A percentile compares a stretch with the other conserved stretches of the same genome.
Conservation (phyloP, 768 basidiomycete genomes). For the Lanmaoa rubissima region DNA sequence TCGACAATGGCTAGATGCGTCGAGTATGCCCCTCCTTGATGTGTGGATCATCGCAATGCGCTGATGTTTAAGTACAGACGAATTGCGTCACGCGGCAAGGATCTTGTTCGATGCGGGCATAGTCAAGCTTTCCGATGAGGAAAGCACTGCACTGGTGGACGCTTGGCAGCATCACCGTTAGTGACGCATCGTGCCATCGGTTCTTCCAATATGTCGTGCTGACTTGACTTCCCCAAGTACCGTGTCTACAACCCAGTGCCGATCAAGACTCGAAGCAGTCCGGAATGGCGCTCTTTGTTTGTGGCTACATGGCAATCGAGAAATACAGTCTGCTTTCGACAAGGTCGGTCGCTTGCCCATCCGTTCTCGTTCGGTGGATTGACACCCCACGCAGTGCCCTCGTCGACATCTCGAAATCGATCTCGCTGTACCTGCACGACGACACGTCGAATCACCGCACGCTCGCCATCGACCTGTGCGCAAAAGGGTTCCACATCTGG, state of each 20-base stretch:
- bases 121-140: constrained; percentile 63
- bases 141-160: constrained; percentile 56
- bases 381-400: constrained; percentile 52
- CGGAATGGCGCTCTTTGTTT: constrained; percentile 73
- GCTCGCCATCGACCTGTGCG: constrained; percentile 85
- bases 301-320: constrained; percentile 80
- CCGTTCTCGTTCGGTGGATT: neutral
- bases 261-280: constrained; percentile 57
- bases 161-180: constrained; percentile 64
- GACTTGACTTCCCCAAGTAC: constrained; percentile 42
- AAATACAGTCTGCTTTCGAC: constrained; percentile 74
- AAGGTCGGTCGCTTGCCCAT: constrained; percentile 42
- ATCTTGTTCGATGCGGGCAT: constrained; percentile 77
- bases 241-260: constrained; percentile 56
- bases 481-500: constrained; percentile 91
- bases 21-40: constrained; percentile 45
- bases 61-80: constrained; percentile 42
- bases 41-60: neutral
- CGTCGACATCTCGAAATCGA: constrained; percentile 81
- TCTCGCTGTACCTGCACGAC: constrained; percentile 74
- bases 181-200: constrained; percentile 13
- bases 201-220: constrained; percentile 1
- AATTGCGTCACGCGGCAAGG: constrained; percentile 75
- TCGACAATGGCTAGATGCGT: constrained; percentile 70
- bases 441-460: constrained; percentile 62